A percentile compares a stretch with the other conserved stretches of the same genome.
Conservation (phyloP, 139 green algal genomes). For the Coccomyxa sp. region DNA sequence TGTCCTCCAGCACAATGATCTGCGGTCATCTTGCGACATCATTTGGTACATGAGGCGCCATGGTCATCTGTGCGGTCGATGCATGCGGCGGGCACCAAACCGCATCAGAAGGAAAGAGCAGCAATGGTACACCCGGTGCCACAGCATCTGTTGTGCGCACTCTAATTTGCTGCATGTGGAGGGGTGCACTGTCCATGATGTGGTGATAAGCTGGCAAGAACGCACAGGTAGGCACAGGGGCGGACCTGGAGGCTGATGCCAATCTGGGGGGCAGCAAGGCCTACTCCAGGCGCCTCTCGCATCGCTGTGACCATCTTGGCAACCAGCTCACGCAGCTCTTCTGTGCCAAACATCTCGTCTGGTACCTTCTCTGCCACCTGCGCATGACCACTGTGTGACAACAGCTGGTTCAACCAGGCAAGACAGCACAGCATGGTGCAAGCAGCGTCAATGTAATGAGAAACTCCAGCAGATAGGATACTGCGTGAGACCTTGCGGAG, state of each 20-base stretch:
- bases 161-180: background rate
- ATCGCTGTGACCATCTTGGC: slow-evolving; percentile 19
- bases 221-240: slow-evolving; percentile 3
- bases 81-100: background rate
- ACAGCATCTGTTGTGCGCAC: background rate
- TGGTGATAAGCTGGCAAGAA: background rate
- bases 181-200: background rate
- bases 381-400: too few relatives aligned
- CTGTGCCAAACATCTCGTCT: slow-evolving; percentile 8
- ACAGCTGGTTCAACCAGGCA: too few relatives aligned
- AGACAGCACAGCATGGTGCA: too few relatives aligned
- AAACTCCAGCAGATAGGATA: too few relatives aligned
- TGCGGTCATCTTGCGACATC: background rate
- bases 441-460: too few relatives aligned
- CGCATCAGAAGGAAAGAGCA: background rate
- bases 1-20: slow-evolving; percentile 30
- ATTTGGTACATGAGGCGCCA: background rate
- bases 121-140: background rate
- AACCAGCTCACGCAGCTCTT: slow-evolving; percentile 19
- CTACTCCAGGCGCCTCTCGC: slow-evolving; percentile 24
- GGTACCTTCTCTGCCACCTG: slow-evolving; percentile 17
- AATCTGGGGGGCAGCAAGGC: slow-evolving; percentile 29
- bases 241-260: too few relatives aligned
- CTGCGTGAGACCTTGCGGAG: too few relatives aligned
- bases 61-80: background rate